A percentile compares a stretch with the other conserved stretches of the same genome.
Evolutionary conservation across 441 rosid genomes (phyloP).

Genomic region (Pelargonium citronellum): DNA sequence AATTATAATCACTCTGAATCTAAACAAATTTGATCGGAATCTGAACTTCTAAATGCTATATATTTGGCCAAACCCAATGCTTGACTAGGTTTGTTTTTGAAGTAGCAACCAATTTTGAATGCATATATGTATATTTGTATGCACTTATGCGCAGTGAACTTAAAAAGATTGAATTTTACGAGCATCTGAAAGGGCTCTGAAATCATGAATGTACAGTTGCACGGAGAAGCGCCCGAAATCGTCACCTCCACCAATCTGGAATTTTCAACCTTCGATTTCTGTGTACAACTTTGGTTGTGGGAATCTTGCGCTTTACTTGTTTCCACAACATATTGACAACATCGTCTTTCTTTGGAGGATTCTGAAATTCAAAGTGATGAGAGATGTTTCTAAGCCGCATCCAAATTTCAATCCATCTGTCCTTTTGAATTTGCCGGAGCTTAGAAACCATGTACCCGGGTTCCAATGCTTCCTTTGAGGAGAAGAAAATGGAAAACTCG

Average conservation of each 20-base stretch:
- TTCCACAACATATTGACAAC: constrained; percentile 88
- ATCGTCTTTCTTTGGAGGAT: constrained; percentile 73
- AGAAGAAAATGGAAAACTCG: constrained; percentile 72
- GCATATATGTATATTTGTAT: too few relatives aligned
- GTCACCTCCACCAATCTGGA: constrained; percentile 72
- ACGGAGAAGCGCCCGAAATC: neutral
- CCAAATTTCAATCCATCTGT: constrained; percentile 82
- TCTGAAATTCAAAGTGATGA: constrained; percentile 29
- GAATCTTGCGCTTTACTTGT: constrained; percentile 72
- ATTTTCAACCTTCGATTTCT: constrained; percentile 76
- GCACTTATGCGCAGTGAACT: too few relatives aligned
- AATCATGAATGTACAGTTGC: neutral
- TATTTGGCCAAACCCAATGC: too few relatives aligned
- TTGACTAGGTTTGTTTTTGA: too few relatives aligned
- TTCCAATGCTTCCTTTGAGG: constrained; percentile 59
- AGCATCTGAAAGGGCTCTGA: too few relatives aligned
- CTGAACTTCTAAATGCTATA: too few relatives aligned
- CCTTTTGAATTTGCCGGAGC: constrained; percentile 61
- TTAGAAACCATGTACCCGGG: constrained; percentile 64
- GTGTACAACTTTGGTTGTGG: constrained; percentile 51
- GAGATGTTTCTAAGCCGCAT: constrained; percentile 52
- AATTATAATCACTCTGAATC: too few relatives aligned
- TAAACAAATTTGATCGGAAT: too few relatives aligned
- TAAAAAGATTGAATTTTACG: too few relatives aligned
- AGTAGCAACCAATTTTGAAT: too few relatives aligned